These are phyloP conservation scores for Citrullus amarus DNA, from an alignment of 306 rosid genomes.

Conservation along the genomic window DNA sequence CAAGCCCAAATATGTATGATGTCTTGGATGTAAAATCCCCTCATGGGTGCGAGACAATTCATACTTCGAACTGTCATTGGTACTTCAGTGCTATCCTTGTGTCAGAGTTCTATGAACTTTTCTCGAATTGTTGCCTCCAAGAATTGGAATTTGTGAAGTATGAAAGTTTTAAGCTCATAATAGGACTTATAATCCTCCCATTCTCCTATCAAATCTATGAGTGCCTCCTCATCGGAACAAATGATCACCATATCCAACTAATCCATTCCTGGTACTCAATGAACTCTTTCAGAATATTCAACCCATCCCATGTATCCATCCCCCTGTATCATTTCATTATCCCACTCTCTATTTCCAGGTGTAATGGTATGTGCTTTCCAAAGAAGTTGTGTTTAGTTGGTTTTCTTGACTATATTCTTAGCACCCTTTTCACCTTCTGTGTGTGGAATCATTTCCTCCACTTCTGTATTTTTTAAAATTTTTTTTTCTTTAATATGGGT, in stretches of 20 bases:
- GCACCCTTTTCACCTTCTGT: too few species aligned
- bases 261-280: background rate
- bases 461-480: too few species aligned
- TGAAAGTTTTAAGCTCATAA: background rate
- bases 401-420: too few species aligned
- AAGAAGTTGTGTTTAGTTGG: too few species aligned
- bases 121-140: background rate
- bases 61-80: background rate
- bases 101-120: background rate
- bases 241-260: background rate
- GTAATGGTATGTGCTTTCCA: too few species aligned
- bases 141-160: background rate
- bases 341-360: too few species aligned
- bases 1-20: background rate
- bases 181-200: background rate
- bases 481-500: too few species aligned
- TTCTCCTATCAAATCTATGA: background rate
- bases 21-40: background rate
- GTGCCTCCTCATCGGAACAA: background rate
- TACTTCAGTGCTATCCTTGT: background rate
- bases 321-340: background rate
- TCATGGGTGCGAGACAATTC: background rate
- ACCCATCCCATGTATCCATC: background rate
- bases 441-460: too few species aligned
- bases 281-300: background rate